Conservation (phyloP, 306 rosid genomes). For the Geum urbanum region DNA sequence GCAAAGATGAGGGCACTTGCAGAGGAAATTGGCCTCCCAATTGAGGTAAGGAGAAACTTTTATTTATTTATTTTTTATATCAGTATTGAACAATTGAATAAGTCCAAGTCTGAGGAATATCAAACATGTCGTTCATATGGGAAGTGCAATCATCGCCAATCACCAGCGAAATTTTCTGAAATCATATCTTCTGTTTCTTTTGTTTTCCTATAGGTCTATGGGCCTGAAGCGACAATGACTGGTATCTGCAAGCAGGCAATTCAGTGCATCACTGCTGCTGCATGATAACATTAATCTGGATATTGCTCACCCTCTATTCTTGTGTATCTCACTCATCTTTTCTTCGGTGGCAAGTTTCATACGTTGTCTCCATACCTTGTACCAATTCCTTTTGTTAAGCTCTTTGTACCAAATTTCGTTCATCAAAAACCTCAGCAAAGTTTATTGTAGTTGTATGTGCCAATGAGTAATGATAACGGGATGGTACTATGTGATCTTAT, state of each 20-base stretch:
- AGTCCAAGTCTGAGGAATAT: background rate
- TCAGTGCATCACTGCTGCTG: slow-evolving; percentile 75
- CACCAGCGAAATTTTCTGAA: background rate
- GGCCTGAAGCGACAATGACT: slow-evolving; percentile 97
- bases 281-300: slow-evolving; percentile 30
- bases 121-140: background rate
- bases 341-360: slow-evolving; percentile 8
- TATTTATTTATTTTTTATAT: background rate
- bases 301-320: background rate
- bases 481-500: background rate
- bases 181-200: slow-evolving; percentile 5
- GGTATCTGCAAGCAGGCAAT: slow-evolving; percentile 98
- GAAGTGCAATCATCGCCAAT: background rate
- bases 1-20: slow-evolving; percentile 85
- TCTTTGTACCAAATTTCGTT: background rate
- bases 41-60: slow-evolving; percentile 72
- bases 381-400: background rate
- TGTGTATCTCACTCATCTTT: background rate
- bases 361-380: slow-evolving; percentile 1
- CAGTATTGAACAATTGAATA: background rate
- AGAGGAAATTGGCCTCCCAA: slow-evolving; percentile 82
- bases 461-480: slow-evolving; percentile 10
- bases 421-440: slow-evolving; percentile 21
- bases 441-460: slow-evolving; percentile 9
- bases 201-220: slow-evolving; percentile 65